These are phyloP conservation scores for Monosporozyma aerobia DNA, from an alignment of 805 yeast genomes.

Conservation along the genomic window DNA sequence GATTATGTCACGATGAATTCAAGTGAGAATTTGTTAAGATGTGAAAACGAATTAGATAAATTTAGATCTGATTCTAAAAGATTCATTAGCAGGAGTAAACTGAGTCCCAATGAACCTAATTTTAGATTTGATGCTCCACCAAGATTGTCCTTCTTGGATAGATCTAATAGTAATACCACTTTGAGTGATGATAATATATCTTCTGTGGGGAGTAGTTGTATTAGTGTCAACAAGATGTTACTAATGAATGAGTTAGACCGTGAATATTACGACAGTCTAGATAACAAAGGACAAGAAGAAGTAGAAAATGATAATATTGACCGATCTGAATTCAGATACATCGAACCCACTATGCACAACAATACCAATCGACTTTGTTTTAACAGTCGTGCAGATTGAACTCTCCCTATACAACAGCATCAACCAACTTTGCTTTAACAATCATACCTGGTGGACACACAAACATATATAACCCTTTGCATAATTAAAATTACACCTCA, in stretches of 20 bases:
- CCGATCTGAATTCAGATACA: neutral
- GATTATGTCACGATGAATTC: slow-evolving; percentile 76
- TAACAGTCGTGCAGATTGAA: neutral
- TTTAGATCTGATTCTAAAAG: slow-evolving; percentile 40
- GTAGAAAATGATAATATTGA: neutral
- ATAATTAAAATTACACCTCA: neutral
- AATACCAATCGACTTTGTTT: neutral
- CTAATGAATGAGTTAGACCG: slow-evolving; percentile 14
- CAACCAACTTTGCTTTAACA: neutral
- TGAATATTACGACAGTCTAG: slow-evolving; percentile 11
- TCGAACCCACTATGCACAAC: neutral
- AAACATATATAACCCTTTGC: neutral
- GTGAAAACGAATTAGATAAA: slow-evolving; percentile 45
- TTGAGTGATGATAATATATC: slow-evolving; percentile 10
- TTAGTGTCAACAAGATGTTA: slow-evolving; percentile 14
- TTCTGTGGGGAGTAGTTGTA: slow-evolving; percentile 13
- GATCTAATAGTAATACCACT: slow-evolving; percentile 3
- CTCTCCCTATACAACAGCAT: too few relatives aligned
- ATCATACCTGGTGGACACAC: neutral
- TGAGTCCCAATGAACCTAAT: slow-evolving; percentile 13
- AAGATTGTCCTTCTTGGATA: slow-evolving; percentile 15
- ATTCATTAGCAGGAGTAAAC: slow-evolving; percentile 28
- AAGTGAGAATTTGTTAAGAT: slow-evolving; percentile 26
- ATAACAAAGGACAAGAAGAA: slow-evolving; percentile 10
- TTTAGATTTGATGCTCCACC: slow-evolving; percentile 23